Percentiles rank a stretch among this genome's conserved stretches.
Evolutionary conservation across 2,329 filamentous ascomycete species (phyloP).

Genomic region (Ophiostoma quercus): DNA sequence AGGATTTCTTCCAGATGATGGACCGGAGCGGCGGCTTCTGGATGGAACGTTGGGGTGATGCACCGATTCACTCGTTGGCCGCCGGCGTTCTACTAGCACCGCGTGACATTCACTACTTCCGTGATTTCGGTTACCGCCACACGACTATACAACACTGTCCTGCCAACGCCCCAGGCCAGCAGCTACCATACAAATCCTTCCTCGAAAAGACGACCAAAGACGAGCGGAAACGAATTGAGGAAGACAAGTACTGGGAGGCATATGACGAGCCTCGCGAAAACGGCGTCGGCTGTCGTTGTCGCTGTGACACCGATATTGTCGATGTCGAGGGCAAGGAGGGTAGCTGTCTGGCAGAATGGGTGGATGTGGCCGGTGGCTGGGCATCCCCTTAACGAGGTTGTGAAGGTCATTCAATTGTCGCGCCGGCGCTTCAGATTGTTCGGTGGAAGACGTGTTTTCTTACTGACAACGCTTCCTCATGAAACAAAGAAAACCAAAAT

Average conservation of each 20-base stretch:
- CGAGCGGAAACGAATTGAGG: constrained; percentile 77
- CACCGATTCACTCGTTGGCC: constrained; percentile 94
- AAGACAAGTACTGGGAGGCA: constrained; percentile 93
- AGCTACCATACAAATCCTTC: constrained; percentile 73
- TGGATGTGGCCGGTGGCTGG: constrained; percentile 94
- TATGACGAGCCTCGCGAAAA: constrained; percentile 88
- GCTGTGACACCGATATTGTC: constrained; percentile 94
- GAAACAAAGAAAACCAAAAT: constrained; percentile 22
- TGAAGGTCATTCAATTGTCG: too few relatives aligned
- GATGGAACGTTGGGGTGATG: constrained; percentile 99
- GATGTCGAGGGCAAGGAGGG: constrained; percentile 98
- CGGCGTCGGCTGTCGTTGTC: constrained; percentile 91
- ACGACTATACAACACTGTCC: constrained; percentile 99
- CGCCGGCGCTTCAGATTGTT: too few relatives aligned
- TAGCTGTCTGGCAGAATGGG: constrained; percentile 92
- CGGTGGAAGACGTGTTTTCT: too few relatives aligned
- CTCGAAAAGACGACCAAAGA: constrained; percentile 76
- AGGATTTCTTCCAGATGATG: constrained; percentile 99
- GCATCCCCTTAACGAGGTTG: constrained; percentile 43
- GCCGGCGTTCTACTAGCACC: constrained; percentile 79
- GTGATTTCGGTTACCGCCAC: constrained; percentile 95
- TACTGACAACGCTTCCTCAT: too few relatives aligned
- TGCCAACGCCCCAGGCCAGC: constrained; percentile 84
- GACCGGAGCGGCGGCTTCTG: constrained; percentile 96
- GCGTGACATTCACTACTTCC: constrained; percentile 94